Base-by-base conservation (phyloP, 2,329 filamentous ascomycete genomes). In the Sclerotiophoma versabilis region DNA sequence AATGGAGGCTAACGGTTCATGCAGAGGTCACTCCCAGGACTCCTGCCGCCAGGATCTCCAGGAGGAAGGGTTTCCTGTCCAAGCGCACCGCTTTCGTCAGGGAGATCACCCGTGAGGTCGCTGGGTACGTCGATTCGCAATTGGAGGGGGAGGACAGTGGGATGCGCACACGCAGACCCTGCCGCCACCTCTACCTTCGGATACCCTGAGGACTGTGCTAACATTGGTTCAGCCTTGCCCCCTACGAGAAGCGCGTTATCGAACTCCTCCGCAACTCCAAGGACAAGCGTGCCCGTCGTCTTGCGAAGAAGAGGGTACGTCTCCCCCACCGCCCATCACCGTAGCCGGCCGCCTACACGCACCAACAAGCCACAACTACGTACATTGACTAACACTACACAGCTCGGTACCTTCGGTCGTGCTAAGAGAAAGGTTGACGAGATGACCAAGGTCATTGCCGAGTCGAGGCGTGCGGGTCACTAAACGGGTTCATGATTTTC, bases 341-440 rank as follows among this genome's bases (percentile, higher is more conserved):
- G 37, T 34, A 30, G 32, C 39, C 46, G 19, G 51, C 25, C 11
- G 26, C 48, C 43, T 32, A 49, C 19, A 32, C 48, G 33, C 37
- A 49, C 23, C 27, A 19, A 19, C 5, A 25, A 22, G 11, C n/a
- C 33, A 32, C 10, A 27, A 19, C n/a, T 45, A 42, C 41, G 51
- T 56, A 37, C 49, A 46, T 37, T 45, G 49, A 64, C 72, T 76
- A 66, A 75, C 66, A 55, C 5, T 10, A 19, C 9, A 59, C 57
- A 95, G 90, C 93, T 99, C 85, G 95, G 95, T 80, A 98, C 95
- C 74, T 98, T 98, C 82, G 91, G 91, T 77, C 93, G 95, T 81
- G 93, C 93, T 77, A 99, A 99, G 93, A 89, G 87, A 80, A 99
- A 99, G 93, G 95, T 99, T 72, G 95, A 99, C 80, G 93, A 98